phyloP scores from a whole-genome alignment of 495 filamentous ascomycete genomes.

The Talaromyces trachyspermus region DNA sequence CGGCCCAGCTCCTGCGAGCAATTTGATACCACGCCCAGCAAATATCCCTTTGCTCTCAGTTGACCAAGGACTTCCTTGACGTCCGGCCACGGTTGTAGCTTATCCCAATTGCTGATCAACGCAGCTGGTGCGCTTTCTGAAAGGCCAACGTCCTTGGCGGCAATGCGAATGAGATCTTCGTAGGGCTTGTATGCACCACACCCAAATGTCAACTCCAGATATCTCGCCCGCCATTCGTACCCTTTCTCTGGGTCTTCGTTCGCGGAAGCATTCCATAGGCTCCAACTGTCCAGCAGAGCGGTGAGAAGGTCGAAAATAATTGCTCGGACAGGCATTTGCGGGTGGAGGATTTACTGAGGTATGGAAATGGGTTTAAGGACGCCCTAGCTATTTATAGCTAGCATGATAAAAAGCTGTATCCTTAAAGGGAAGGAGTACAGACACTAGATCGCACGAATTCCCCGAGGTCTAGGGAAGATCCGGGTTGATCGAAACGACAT shows the following conservation, averaged over 20 bases:
- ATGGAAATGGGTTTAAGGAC: too few species aligned
- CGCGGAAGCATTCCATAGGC: conserved; percentile 21
- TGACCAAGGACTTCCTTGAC: conserved; percentile 9
- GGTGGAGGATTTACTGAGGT: too few species aligned
- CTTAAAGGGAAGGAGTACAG: too few species aligned
- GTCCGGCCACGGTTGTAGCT: conserved; percentile 25
- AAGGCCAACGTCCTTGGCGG: conserved; percentile 20
- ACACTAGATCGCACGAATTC: too few species aligned
- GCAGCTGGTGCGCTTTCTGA: conserved; percentile 13
- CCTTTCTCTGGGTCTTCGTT: conserved; percentile 7
- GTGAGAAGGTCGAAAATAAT: conserved; percentile 29
- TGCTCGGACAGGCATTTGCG: conserved; percentile 22
- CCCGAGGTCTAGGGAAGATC: too few species aligned
- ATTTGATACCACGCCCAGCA: conserved; percentile 23
- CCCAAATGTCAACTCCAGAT: conserved; percentile 23
- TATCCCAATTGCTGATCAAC: conserved; percentile 18
- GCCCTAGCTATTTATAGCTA: too few species aligned
- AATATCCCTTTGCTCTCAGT: conserved; percentile 16
- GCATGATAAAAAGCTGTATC: too few species aligned
- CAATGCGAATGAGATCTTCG: conserved; percentile 19
- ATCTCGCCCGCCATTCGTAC: conserved; percentile 18
- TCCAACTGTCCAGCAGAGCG: conserved; percentile 27
- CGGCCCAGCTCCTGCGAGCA: conserved; percentile 22
- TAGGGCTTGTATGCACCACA: conserved; percentile 22
- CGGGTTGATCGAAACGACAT: too few species aligned